Evolutionary conservation across 371 early-diverging fungal species (phyloP), one percentile per base, ranked within the genome.

Genomic region (Blyttiomyces sp.): DNA sequence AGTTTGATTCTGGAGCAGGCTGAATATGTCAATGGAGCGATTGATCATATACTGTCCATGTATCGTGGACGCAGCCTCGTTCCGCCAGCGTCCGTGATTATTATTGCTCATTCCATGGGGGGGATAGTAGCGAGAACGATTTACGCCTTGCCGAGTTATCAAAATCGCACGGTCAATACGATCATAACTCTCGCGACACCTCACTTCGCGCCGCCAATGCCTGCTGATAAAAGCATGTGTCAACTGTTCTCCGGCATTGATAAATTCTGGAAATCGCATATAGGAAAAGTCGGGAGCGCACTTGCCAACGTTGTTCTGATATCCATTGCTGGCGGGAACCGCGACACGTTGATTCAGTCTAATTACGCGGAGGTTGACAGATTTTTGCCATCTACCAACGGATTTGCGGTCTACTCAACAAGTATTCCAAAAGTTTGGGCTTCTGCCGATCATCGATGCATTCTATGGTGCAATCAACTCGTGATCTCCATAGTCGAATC

Each of bases 31-130:
- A 95, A 92, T 72, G 89, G 92, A 44, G 94, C 89, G 3, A 88
- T 97, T 52, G 70, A 75, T 33, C 87, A 88, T 67, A 92, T 96
- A 42, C 58, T 77, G 23, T 34, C 62, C 5, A 51, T 70, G 66
- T 83, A 85, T 53, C 67, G 66, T 53, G n/a, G 19, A 34, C n/a
- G n/a, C n/a, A 34, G 4, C 3, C 57, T 59, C 30, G 67, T 62
- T 11, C 39, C 53, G 26, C 79, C 83, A 0, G 50, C 49, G 11
- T 87, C 91, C 13, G 94, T 96, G 23, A 72, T 92, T 6, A 73
- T 97, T 19, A 73, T 97, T 33, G 96, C 92, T 2, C 98, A 96
- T 63, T 94, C 94, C 16, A 96, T 97, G 96, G 98, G 98, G 17
- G 98, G 98, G 26, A 81, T 95, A 17, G 96, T 96, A 1, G 94